Evolutionary conservation across 768 basidiomycete genomes (phyloP).

Genomic region (Tricholoma flavovirens): DNA sequence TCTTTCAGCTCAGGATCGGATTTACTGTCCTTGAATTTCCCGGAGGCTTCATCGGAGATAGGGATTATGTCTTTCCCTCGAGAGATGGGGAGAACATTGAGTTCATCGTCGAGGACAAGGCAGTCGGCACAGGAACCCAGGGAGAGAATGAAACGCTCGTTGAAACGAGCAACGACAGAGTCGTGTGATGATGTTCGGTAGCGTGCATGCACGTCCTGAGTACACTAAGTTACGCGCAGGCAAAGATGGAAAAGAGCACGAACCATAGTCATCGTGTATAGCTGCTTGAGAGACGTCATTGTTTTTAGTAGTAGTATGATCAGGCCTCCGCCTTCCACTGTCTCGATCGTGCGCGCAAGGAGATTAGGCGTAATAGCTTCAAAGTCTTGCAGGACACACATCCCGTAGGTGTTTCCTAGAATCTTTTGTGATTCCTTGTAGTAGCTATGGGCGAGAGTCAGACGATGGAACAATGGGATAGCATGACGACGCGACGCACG

Average conservation of each 20-base stretch:
- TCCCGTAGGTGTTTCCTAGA: conserved; percentile 95
- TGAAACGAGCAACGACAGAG: conserved; percentile 89
- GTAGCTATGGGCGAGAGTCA: conserved; percentile 45
- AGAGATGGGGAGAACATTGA: conserved; percentile 95
- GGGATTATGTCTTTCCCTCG: conserved; percentile 88
- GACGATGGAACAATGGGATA: neutral
- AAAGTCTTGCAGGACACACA: conserved; percentile 96
- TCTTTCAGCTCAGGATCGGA: conserved; percentile 54
- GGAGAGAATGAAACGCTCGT: conserved; percentile 97
- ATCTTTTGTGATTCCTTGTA: conserved; percentile 98
- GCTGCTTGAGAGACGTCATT: conserved; percentile 86
- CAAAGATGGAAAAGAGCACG: conserved; percentile 8
- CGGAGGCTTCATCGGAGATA: conserved; percentile 38
- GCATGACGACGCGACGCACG: conserved; percentile 49
- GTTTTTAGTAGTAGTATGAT: conserved; percentile 90
- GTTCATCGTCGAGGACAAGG: conserved; percentile 92
- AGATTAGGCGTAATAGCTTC: conserved; percentile 98
- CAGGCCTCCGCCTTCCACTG: conserved; percentile 91
- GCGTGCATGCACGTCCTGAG: conserved; percentile 91
- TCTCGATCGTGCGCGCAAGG: conserved; percentile 94
- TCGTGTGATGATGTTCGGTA: conserved; percentile 92
- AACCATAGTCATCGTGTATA: conserved; percentile 88
- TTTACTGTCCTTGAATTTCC: conserved; percentile 28
- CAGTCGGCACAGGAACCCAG: conserved; percentile 91
- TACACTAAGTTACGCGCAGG: neutral